Percentiles rank a stretch among this genome's conserved stretches.
Evolutionary conservation across 2,329 filamentous ascomycete species (phyloP).

Genomic region (Clarireedia homoeocarpa): DNA sequence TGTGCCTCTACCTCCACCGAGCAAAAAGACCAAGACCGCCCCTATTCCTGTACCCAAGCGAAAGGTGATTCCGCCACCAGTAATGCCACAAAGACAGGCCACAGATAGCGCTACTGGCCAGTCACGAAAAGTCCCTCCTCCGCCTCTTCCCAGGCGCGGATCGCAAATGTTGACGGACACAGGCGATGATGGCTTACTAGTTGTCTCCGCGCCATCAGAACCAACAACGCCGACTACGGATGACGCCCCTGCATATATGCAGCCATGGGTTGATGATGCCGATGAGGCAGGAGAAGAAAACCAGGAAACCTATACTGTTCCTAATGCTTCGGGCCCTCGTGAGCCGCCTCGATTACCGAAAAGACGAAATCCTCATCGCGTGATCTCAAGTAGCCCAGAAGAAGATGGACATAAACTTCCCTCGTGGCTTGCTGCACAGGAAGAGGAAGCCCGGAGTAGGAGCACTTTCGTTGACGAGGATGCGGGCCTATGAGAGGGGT

Average conservation of each 20-base stretch:
- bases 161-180: slow-evolving; percentile 7
- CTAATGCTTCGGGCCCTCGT: background rate
- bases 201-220: slow-evolving; percentile 59
- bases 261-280: slow-evolving; percentile 32
- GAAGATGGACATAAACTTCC: slow-evolving; percentile 27
- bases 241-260: slow-evolving; percentile 25
- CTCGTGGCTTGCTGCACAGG: slow-evolving; percentile 29
- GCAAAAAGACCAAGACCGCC: slow-evolving; percentile 50
- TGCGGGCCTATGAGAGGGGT: slow-evolving; percentile 11
- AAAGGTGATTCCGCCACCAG: slow-evolving; percentile 48
- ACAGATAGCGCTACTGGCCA: slow-evolving; percentile 23
- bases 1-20: slow-evolving; percentile 64
- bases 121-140: slow-evolving; percentile 29
- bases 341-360: slow-evolving; percentile 20
- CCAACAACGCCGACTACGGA: slow-evolving; percentile 43
- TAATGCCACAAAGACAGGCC: slow-evolving; percentile 10
- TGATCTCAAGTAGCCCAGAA: slow-evolving; percentile 26
- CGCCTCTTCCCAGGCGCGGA: slow-evolving; percentile 38
- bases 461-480: slow-evolving; percentile 29
- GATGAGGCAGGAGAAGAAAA: slow-evolving; percentile 22
- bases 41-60: slow-evolving; percentile 53
- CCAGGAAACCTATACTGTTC: background rate
- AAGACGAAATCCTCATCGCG: slow-evolving; percentile 18
- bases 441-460: slow-evolving; percentile 29
- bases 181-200: slow-evolving; percentile 47